These are phyloP conservation scores for Ormosia emarginata DNA, from an alignment of 306 rosid genomes.

Conservation along the genomic window DNA sequence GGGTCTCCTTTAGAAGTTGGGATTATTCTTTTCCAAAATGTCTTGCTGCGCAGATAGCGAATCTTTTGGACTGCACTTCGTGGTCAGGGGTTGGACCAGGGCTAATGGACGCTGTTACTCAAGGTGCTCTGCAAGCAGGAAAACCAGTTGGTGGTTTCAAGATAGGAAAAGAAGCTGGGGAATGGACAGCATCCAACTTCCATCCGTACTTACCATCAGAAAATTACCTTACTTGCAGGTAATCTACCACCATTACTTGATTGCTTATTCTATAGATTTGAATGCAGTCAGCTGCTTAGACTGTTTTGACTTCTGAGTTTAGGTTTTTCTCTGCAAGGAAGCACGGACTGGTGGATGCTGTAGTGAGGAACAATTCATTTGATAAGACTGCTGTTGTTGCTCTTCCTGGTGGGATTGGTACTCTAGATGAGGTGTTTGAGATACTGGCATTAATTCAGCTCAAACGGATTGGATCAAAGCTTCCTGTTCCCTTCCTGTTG, in stretches of 20 bases:
- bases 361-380: constrained; percentile 51
- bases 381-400: constrained; percentile 78
- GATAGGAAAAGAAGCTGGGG: constrained; percentile 82
- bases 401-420: constrained; percentile 94
- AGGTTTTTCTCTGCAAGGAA: constrained; percentile 98
- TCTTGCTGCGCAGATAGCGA: constrained; percentile 53
- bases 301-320: constrained; percentile 27
- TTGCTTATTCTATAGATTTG: not conserved
- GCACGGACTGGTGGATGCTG: constrained; percentile 93
- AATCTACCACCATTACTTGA: not conserved
- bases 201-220: constrained; percentile 80
- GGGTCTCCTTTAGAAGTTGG: not conserved
- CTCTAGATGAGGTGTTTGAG: constrained; percentile 89
- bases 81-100: constrained; percentile 98
- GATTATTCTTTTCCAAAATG: not conserved
- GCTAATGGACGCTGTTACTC: constrained; percentile 86
- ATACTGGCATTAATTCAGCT: constrained; percentile 75
- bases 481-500: constrained; percentile 72
- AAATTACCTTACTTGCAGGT: constrained; percentile 88
- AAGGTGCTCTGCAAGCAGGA: constrained; percentile 77
- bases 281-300: not conserved
- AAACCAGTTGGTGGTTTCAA: constrained; percentile 85
- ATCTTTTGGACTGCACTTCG: constrained; percentile 79
- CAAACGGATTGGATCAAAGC: constrained; percentile 72
- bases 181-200: constrained; percentile 73